Percentiles rank a stretch among this genome's conserved stretches.
phyloP scores from a whole-genome alignment of 495 filamentous ascomycete species.

The Tetracladium setigerum region DNA sequence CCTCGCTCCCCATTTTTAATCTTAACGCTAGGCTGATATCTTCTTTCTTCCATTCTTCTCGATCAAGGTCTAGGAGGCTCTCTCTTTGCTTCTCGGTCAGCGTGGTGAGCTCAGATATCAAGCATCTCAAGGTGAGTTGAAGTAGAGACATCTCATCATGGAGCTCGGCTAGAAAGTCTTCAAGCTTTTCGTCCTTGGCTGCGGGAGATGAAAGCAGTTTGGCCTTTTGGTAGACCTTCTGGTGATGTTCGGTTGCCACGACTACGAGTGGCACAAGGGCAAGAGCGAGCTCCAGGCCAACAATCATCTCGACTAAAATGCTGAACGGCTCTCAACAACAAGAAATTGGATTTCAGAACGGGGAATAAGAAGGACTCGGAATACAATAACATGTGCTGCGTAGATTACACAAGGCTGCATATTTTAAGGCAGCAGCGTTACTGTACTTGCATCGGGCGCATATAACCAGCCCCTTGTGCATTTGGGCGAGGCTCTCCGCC shows the following conservation, averaged over 20 bases:
- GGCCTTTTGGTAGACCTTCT: neutral
- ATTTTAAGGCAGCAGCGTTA: too few species aligned
- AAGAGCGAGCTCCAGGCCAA: too few species aligned
- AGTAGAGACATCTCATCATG: constrained; percentile 7
- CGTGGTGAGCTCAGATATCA: constrained; percentile 2
- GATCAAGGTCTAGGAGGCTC: neutral
- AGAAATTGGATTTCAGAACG: too few species aligned
- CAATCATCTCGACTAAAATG: too few species aligned
- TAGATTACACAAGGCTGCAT: too few species aligned
- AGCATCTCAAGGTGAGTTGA: neutral
- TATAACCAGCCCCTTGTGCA: too few species aligned
- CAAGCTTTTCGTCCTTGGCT: constrained; percentile 3
- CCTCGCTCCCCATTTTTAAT: neutral
- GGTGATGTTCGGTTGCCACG: neutral
- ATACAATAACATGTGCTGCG: too few species aligned
- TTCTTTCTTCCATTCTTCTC: neutral
- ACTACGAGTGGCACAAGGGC: too few species aligned
- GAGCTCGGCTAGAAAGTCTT: neutral
- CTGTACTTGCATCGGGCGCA: too few species aligned
- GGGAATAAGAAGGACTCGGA: too few species aligned
- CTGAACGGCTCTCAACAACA: too few species aligned
- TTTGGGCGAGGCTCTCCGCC: too few species aligned
- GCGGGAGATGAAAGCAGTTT: neutral
- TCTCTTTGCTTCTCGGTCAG: neutral
- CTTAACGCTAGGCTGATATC: neutral